Percentiles rank a stretch among this genome's conserved stretches.
Conservation (phyloP, 164 flowering plant species). For the Sextonia rubra region DNA sequence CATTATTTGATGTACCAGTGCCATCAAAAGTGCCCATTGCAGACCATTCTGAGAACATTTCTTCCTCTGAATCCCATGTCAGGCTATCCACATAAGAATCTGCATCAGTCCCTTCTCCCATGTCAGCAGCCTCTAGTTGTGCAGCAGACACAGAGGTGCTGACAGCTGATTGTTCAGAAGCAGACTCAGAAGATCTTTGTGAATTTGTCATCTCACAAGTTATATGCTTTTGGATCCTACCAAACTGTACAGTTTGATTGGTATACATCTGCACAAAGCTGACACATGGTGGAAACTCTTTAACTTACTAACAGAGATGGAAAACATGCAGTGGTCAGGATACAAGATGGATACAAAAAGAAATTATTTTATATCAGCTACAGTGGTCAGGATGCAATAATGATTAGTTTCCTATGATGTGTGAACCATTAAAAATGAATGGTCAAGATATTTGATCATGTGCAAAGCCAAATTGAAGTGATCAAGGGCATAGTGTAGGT, state of each 20-base stretch:
- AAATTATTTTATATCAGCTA: no score
- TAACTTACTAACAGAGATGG: background rate
- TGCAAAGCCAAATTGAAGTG: no score
- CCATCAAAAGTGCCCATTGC: background rate
- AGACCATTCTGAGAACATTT: slow-evolving; percentile 17
- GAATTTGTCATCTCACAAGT: slow-evolving; percentile 48
- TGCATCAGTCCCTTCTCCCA: slow-evolving; percentile 18
- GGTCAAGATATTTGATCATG: no score
- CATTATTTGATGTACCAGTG: background rate
- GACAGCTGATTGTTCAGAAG: slow-evolving; percentile 11
- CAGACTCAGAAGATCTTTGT: slow-evolving; percentile 8
- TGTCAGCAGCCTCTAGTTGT: background rate
- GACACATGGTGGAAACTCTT: slow-evolving; percentile 3
- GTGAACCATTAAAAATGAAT: no score
- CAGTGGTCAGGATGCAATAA: no score
- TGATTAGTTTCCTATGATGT: no score
- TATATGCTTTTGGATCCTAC: slow-evolving; percentile 66
- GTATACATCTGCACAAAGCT: slow-evolving; percentile 62
- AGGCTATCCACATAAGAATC: slow-evolving; percentile 13
- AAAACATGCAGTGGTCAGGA: background rate
- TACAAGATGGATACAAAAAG: no score
- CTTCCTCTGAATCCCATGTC: slow-evolving; percentile 18
- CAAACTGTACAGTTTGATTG: slow-evolving; percentile 45
- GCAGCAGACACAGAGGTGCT: slow-evolving; percentile 3
- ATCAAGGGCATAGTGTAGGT: no score